These are phyloP conservation scores for Phaeosphaeria sp. DNA, from an alignment of 2,329 filamentous ascomycete species.

Conservation along the genomic window DNA sequence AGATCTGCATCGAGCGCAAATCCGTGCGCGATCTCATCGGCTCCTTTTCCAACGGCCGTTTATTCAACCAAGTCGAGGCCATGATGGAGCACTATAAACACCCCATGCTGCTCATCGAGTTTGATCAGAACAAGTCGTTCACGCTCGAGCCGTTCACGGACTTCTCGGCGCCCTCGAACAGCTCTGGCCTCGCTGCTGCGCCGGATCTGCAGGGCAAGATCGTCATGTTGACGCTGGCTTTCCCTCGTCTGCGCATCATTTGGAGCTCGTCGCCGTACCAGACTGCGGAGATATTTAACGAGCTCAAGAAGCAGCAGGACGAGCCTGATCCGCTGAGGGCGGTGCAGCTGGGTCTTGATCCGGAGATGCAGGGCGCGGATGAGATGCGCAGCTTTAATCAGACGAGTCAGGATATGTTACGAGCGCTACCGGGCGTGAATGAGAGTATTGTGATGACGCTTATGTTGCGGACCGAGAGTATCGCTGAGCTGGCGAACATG, in stretches of 20 bases:
- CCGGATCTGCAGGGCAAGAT: constrained; percentile 90
- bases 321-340: constrained; percentile 92
- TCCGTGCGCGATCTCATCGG: constrained; percentile 89
- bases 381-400: constrained; percentile 77
- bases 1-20: constrained; percentile 94
- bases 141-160: constrained; percentile 73
- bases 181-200: constrained; percentile 61
- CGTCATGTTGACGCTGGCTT: constrained; percentile 89
- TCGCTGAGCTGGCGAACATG: constrained; percentile 88
- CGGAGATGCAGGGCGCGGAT: constrained; percentile 59
- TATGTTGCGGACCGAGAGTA: constrained; percentile 74
- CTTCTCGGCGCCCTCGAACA: constrained; percentile 53
- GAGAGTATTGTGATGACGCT: constrained; percentile 78
- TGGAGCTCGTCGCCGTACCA: constrained; percentile 95
- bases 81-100: constrained; percentile 94
- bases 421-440: constrained; percentile 78
- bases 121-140: constrained; percentile 96
- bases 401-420: constrained; percentile 89
- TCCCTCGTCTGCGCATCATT: constrained; percentile 87
- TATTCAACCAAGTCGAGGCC: constrained; percentile 90
- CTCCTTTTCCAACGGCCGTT: constrained; percentile 87
- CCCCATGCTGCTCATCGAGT: constrained; percentile 94
- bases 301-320: constrained; percentile 85
- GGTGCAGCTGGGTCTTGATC: constrained; percentile 79
- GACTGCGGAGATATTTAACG: constrained; percentile 95